A percentile compares a stretch with the other conserved stretches of the same genome.
phyloP scores from a whole-genome alignment of 306 rosid genomes.

The Ormosia emarginata region DNA sequence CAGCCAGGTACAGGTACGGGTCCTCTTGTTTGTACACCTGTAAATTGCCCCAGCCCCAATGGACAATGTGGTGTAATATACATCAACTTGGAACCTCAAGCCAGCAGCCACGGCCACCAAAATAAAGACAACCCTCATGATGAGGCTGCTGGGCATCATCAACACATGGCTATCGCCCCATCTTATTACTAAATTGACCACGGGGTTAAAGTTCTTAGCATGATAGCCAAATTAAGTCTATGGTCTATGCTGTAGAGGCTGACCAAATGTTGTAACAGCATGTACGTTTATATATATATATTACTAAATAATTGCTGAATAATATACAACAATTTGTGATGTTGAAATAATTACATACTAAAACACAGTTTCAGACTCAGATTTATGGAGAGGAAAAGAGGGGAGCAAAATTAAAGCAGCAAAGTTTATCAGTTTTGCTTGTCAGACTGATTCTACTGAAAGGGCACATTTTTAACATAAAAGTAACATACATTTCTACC shows the following conservation, averaged over 20 bases:
- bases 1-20: not conserved
- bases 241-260: not conserved
- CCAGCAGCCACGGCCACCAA: not conserved
- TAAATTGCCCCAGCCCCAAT: conserved; percentile 5
- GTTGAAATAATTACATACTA: not conserved
- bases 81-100: not conserved
- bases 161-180: not conserved
- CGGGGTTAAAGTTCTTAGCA: not conserved
- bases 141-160: not conserved
- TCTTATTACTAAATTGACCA: not conserved
- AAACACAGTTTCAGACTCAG: not conserved
- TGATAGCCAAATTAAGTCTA: not conserved
- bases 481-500: not conserved
- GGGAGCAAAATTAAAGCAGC: not conserved
- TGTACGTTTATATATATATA: too few relatives aligned
- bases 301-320: not conserved
- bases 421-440: not conserved
- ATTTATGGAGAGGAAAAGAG: not conserved
- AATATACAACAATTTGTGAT: not conserved
- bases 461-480: not conserved
- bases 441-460: not conserved
- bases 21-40: conserved; percentile 15
- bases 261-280: too few relatives aligned
- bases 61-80: not conserved
- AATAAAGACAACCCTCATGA: not conserved